Conservation (phyloP, 441 rosid genomes). For the Eutrema salsugineum region DNA sequence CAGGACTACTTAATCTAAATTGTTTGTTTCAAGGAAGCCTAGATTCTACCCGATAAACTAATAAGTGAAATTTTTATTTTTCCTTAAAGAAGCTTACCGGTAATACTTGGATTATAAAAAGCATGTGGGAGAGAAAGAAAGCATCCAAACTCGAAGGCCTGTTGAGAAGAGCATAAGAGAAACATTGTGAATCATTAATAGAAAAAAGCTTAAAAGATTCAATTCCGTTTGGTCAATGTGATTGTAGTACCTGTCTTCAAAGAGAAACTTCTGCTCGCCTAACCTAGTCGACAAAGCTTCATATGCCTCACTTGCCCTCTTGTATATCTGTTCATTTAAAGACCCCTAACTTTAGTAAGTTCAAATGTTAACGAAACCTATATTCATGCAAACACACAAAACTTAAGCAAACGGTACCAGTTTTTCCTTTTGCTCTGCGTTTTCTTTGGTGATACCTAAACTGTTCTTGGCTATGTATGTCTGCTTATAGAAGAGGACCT, state of each 20-base stretch:
- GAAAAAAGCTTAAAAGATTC: not conserved
- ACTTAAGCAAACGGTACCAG: conserved; percentile 49
- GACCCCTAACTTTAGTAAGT: not conserved
- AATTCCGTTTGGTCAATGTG: not conserved
- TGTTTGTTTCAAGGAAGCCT: not conserved
- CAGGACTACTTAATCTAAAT: conserved; percentile 6
- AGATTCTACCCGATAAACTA: not conserved
- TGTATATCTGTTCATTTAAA: conserved; percentile 59
- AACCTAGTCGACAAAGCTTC: conserved; percentile 78
- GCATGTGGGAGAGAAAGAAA: conserved; percentile 61
- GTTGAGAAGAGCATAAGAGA: conserved; percentile 1
- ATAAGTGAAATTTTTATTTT: not conserved
- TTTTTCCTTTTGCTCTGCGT: conserved; percentile 52
- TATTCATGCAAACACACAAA: not conserved
- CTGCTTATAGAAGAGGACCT: conserved; percentile 63
- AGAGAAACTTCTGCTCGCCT: conserved; percentile 68
- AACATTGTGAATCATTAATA: conserved; percentile 5
- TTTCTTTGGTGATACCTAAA: conserved; percentile 78
- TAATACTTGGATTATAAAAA: conserved; percentile 66
- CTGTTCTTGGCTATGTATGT: conserved; percentile 53
- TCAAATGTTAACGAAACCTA: not conserved
- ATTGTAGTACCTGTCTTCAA: conserved; percentile 61
- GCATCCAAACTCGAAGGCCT: conserved; percentile 97
- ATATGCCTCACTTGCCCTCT: conserved; percentile 65
- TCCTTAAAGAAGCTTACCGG: conserved; percentile 62